These are phyloP conservation scores for Curvularia spicifera DNA, from an alignment of 2,329 filamentous ascomycete species.

Conservation along the genomic window DNA sequence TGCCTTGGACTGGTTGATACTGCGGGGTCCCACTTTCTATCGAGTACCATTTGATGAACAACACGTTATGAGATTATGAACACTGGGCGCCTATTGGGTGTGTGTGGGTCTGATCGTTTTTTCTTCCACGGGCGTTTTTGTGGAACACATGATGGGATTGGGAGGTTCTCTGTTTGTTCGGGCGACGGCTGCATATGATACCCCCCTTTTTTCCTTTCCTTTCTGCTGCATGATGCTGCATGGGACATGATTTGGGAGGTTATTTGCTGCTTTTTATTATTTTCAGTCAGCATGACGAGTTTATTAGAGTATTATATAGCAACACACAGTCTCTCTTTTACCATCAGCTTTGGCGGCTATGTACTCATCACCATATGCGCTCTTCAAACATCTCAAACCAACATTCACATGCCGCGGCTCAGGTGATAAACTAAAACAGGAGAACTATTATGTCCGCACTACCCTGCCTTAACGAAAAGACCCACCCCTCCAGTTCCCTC, in stretches of 20 bases:
- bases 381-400: neutral
- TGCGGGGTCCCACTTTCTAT: neutral
- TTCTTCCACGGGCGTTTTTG: neutral
- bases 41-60: slow-evolving; percentile 2
- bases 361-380: neutral
- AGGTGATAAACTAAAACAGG: neutral
- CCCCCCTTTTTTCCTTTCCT: neutral
- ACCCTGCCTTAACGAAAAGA: too few species aligned
- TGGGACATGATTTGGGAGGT: neutral
- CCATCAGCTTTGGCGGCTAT: neutral
- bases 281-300: neutral
- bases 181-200: slow-evolving; percentile 1
- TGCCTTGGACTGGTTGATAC: slow-evolving; percentile 1
- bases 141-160: neutral
- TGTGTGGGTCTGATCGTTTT: neutral
- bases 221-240: neutral
- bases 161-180: neutral
- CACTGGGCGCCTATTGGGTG: neutral
- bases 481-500: neutral
- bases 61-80: neutral
- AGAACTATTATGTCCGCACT: neutral
- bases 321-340: neutral
- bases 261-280: neutral
- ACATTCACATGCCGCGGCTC: neutral
- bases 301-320: neutral